phyloP scores from a whole-genome alignment of 768 basidiomycete genomes.

The Serendipita indica region DNA sequence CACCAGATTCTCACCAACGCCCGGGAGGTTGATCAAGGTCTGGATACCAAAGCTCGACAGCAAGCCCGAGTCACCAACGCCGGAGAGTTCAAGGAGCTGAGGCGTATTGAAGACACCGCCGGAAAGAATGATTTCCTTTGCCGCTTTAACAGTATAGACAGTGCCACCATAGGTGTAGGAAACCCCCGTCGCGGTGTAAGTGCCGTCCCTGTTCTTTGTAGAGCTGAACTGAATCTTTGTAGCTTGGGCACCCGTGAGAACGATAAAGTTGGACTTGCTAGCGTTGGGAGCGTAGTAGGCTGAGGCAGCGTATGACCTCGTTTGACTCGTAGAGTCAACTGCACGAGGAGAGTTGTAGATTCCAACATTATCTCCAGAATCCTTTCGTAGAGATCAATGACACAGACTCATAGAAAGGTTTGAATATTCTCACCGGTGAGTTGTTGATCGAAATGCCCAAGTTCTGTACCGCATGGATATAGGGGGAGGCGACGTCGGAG shows the following conservation, averaged over 20 bases:
- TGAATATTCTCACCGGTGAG: neutral
- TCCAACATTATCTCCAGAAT: slow-evolving; percentile 11
- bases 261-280: slow-evolving; percentile 25
- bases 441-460: neutral
- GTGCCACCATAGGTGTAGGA: slow-evolving; percentile 21
- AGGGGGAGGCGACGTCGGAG: slow-evolving; percentile 8
- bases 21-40: slow-evolving; percentile 27
- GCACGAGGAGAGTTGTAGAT: slow-evolving; percentile 12
- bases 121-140: slow-evolving; percentile 29
- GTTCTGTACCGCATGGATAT: neutral
- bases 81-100: slow-evolving; percentile 27
- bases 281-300: slow-evolving; percentile 15
- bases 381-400: neutral
- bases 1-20: slow-evolving; percentile 30
- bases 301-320: slow-evolving; percentile 1
- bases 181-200: slow-evolving; percentile 25
- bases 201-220: slow-evolving; percentile 16
- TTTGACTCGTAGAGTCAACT: neutral
- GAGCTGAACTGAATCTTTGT: slow-evolving; percentile 25
- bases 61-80: slow-evolving; percentile 26
- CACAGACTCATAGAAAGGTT: neutral
- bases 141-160: slow-evolving; percentile 23
- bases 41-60: slow-evolving; percentile 22
- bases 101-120: slow-evolving; percentile 18
- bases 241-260: slow-evolving; percentile 29